phyloP scores from a whole-genome alignment of 371 early-diverging fungal genomes.

The Apophysomyces elegans region DNA sequence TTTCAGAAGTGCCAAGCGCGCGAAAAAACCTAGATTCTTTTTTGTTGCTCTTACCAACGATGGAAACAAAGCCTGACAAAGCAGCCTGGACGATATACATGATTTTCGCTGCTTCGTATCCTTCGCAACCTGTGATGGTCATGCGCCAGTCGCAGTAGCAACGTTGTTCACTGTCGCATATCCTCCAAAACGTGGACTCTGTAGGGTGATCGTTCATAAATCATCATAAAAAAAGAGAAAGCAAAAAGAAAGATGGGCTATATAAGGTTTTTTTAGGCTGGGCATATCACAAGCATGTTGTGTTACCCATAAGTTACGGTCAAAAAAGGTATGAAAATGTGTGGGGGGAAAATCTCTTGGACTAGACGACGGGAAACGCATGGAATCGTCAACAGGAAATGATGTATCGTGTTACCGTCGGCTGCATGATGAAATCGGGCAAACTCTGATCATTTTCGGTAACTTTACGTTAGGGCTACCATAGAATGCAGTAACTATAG shows the following conservation, averaged over 20 bases:
- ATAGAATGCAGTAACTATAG: too few species aligned
- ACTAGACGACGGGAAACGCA: background rate
- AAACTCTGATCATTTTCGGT: background rate
- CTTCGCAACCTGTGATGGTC: conserved; percentile 22
- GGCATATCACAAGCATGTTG: background rate
- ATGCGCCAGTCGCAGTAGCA: conserved; percentile 36
- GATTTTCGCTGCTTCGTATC: conserved; percentile 9
- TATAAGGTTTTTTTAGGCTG: background rate
- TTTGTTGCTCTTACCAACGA: conserved; percentile 19
- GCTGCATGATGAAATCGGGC: background rate
- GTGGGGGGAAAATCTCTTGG: background rate
- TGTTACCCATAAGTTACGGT: background rate
- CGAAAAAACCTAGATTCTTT: too few species aligned
- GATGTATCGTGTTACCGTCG: background rate
- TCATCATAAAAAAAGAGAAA: background rate
- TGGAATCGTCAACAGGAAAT: conserved; percentile 3
- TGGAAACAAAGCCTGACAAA: conserved; percentile 19
- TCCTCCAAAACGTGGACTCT: conserved; percentile 20
- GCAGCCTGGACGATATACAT: conserved; percentile 24
- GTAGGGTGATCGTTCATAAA: conserved; percentile 6
- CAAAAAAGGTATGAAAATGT: background rate
- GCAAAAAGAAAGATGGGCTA: background rate
- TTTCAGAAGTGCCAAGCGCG: background rate
- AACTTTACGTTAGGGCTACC: too few species aligned
- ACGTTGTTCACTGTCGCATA: conserved; percentile 19